These are phyloP conservation scores for Populus davidiana DNA, from an alignment of 345 rosid species.

Conservation along the genomic window DNA sequence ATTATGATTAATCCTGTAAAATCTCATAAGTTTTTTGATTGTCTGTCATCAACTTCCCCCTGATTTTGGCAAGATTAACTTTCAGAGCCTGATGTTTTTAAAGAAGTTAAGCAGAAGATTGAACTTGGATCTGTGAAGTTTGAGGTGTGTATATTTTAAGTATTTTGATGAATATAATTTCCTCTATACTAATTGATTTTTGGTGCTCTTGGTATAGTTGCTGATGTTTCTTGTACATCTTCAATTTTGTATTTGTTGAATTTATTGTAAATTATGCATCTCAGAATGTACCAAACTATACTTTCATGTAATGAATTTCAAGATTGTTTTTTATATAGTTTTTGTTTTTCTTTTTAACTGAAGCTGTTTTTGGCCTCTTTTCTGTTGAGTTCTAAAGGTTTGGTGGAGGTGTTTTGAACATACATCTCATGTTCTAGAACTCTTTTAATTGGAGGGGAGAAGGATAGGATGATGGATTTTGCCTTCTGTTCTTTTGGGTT, in stretches of 20 bases:
- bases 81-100: slow-evolving; percentile 90
- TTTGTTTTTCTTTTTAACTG: too few relatives aligned
- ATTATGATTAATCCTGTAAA: neutral
- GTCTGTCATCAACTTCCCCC: neutral
- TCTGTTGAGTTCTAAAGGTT: neutral
- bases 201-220: neutral
- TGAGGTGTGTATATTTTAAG: slow-evolving; percentile 51
- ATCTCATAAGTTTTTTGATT: neutral
- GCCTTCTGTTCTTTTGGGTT: neutral
- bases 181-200: neutral
- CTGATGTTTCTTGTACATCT: neutral
- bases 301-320: neutral
- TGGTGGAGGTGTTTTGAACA: neutral
- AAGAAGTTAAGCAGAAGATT: slow-evolving; percentile 88
- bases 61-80: slow-evolving; percentile 18
- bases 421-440: neutral
- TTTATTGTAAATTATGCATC: neutral
- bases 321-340: too few relatives aligned
- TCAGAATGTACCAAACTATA: neutral
- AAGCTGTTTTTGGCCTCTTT: neutral
- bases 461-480: too few relatives aligned
- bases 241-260: neutral
- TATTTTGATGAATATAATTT: neutral
- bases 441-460: too few relatives aligned
- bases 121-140: slow-evolving; percentile 88